A percentile compares a stretch with the other conserved stretches of the same genome.
These are phyloP conservation scores for Pythium dissimile DNA, from an alignment of 352 stramenopile genomes.

Conservation along the genomic window DNA sequence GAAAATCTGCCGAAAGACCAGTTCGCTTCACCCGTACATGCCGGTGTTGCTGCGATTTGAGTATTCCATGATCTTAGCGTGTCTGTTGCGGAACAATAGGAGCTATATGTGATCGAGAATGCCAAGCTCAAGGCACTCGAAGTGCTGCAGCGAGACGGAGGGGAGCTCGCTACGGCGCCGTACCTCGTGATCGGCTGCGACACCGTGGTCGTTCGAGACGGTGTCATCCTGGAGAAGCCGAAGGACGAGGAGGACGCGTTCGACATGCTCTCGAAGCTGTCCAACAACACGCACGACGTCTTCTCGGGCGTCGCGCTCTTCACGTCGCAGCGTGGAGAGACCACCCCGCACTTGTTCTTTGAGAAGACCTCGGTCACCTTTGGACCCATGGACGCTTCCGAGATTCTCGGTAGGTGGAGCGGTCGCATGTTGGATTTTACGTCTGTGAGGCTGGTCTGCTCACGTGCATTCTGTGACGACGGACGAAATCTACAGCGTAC, in stretches of 20 bases:
- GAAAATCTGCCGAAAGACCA: constrained; percentile 73
- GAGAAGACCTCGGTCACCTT: constrained; percentile 66
- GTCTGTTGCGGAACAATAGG: constrained; percentile 14
- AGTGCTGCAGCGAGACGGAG: constrained; percentile 44
- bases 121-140: constrained; percentile 77
- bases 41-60: not conserved
- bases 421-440: too few relatives aligned
- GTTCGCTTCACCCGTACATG: constrained; percentile 51
- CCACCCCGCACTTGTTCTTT: constrained; percentile 65
- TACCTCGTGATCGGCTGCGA: constrained; percentile 83
- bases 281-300: constrained; percentile 71
- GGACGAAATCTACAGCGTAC: constrained; percentile 68
- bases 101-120: constrained; percentile 78
- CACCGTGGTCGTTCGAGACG: constrained; percentile 85
- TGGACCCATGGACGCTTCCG: constrained; percentile 40
- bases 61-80: not conserved
- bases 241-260: constrained; percentile 77
- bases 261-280: constrained; percentile 73
- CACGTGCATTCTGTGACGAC: too few relatives aligned
- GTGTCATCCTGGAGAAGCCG: constrained; percentile 89
- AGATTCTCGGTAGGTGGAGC: constrained; percentile 48
- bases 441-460: too few relatives aligned
- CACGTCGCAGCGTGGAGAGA: constrained; percentile 32
- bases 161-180: constrained; percentile 1
- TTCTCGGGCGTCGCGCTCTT: constrained; percentile 87